Conservation (phyloP, 441 rosid species). For the Rhodomyrtus psidioides region DNA sequence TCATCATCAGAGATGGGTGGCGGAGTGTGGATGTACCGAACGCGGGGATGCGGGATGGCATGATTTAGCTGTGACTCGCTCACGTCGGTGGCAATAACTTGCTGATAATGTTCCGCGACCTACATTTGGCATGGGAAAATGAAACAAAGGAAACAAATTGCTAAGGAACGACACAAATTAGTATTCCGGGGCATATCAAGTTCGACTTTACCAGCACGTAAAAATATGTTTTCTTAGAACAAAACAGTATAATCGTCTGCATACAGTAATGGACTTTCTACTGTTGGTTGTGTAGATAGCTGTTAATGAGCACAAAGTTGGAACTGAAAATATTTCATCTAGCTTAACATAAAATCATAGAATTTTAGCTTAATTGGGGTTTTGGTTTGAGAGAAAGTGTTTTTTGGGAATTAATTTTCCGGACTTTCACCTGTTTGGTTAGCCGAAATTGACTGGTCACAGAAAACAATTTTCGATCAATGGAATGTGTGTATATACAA, state of each 20-base stretch:
- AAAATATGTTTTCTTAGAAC: not conserved
- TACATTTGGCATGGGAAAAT: not conserved
- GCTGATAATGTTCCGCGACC: slow-evolving; percentile 49
- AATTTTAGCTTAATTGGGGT: not conserved
- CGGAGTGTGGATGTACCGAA: slow-evolving; percentile 39
- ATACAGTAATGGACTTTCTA: too few relatives aligned
- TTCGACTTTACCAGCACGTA: not conserved
- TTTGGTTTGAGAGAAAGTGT: too few relatives aligned
- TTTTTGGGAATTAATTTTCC: too few relatives aligned
- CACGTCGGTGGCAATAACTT: slow-evolving; percentile 46
- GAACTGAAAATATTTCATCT: not conserved
- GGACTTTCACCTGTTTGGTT: too few relatives aligned
- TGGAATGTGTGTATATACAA: too few relatives aligned
- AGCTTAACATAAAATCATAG: not conserved
- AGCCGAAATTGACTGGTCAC: too few relatives aligned
- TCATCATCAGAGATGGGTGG: slow-evolving; percentile 36
- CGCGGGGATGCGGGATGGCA: slow-evolving; percentile 27
- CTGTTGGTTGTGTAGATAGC: not conserved
- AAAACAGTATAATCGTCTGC: not conserved
- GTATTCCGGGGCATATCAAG: not conserved
- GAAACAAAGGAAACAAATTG: not conserved
- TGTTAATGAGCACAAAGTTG: not conserved
- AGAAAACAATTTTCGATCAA: too few relatives aligned
- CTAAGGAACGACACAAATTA: not conserved
- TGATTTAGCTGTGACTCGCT: slow-evolving; percentile 36